phyloP scores from a whole-genome alignment of 1,284 basidiomycete species.

The Entoloma clypeatum region DNA sequence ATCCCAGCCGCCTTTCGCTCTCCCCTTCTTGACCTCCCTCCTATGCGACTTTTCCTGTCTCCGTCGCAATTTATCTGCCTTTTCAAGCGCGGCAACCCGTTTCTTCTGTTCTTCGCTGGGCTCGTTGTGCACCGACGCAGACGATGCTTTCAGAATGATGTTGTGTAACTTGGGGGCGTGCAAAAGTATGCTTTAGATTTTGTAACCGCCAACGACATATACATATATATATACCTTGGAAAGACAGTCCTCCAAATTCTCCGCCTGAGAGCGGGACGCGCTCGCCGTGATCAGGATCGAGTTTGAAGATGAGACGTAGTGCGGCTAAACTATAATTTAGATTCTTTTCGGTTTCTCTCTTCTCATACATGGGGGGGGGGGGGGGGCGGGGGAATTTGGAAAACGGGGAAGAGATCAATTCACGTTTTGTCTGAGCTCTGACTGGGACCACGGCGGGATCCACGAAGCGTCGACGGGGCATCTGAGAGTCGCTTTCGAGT shows the following conservation, averaged over 20 bases:
- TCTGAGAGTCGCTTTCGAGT: conserved; percentile 68
- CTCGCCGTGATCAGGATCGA: conserved; percentile 67
- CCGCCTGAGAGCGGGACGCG: conserved; percentile 65
- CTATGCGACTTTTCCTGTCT: conserved; percentile 49
- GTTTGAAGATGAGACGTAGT: conserved; percentile 62
- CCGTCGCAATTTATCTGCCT: conserved; percentile 42
- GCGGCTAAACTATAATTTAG: no score
- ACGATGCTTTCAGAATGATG: conserved; percentile 47
- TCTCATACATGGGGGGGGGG: no score
- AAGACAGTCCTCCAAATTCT: conserved; percentile 70
- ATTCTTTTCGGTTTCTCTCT: no score
- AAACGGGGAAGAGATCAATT: conserved; percentile 16
- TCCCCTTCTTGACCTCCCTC: conserved; percentile 37
- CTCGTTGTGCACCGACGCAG: conserved; percentile 46
- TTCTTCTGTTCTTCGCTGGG: conserved; percentile 53
- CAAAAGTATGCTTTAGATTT: neutral
- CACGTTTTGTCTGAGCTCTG: conserved; percentile 50
- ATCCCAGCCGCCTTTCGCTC: conserved; percentile 19
- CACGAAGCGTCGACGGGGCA: conserved; percentile 53
- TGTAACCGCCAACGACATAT: conserved; percentile 15
- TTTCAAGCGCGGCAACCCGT: conserved; percentile 47
- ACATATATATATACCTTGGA: conserved; percentile 44
- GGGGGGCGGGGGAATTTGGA: no score
- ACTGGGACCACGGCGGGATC: conserved; percentile 67
- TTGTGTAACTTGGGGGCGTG: conserved; percentile 47